A percentile compares a stretch with the other conserved stretches of the same genome.
Conservation (phyloP, 2,329 filamentous ascomycete species). For the Mariannaea sp. region DNA sequence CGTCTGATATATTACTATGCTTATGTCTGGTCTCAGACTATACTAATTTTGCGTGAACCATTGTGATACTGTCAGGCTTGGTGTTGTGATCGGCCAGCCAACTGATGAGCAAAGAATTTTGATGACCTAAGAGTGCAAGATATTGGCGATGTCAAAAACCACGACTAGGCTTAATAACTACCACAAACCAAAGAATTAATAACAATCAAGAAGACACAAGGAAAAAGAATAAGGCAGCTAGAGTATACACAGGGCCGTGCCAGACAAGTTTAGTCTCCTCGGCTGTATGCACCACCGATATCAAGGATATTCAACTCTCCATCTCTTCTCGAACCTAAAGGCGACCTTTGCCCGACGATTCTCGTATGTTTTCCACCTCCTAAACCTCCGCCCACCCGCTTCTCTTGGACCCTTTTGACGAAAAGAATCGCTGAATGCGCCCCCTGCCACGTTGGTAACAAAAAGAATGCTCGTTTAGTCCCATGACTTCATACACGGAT, state of each 20-base stretch:
- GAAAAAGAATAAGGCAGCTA: conserved; percentile 30
- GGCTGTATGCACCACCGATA: conserved; percentile 8
- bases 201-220: conserved; percentile 30
- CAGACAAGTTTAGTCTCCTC: conserved; percentile 26
- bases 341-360: conserved; percentile 5
- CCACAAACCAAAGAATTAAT: conserved; percentile 19
- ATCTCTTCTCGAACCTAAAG: background rate
- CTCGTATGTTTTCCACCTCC: background rate
- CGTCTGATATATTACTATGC: background rate
- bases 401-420: conserved; percentile 6
- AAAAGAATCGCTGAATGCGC: conserved; percentile 17
- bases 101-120: background rate
- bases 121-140: background rate
- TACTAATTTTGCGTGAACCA: background rate
- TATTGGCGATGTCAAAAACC: conserved; percentile 18
- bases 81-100: background rate
- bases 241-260: conserved; percentile 35
- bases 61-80: conserved; percentile 6
- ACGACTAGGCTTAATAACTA: conserved; percentile 32
- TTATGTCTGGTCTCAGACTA: too few species aligned
- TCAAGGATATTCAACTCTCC: conserved; percentile 17
- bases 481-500: conserved; percentile 21
- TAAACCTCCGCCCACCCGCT: background rate
- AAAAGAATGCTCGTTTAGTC: conserved; percentile 28
- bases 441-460: conserved; percentile 12